Percentiles rank a stretch among this genome's conserved stretches.
phyloP scores from a whole-genome alignment of 179 eudicot species.

The Carnegiea gigantea region DNA sequence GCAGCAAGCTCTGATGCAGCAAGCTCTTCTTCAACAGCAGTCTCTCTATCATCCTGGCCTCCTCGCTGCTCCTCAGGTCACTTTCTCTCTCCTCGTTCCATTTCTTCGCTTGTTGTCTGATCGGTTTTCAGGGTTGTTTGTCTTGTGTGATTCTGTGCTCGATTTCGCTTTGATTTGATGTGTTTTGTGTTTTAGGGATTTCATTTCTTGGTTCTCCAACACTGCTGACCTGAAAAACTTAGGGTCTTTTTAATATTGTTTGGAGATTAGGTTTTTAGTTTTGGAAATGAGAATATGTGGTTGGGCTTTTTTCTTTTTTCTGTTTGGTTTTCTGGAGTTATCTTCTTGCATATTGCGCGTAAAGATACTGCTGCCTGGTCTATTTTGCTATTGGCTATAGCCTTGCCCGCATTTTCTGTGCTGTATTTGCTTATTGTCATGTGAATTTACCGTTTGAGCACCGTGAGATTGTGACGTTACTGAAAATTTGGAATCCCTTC shows the following conservation, averaged over 20 bases:
- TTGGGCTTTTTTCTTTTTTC: neutral
- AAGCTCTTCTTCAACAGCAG: constrained; percentile 80
- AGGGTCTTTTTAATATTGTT: neutral
- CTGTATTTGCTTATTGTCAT: neutral
- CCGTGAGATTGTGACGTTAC: neutral
- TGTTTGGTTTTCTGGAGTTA: neutral
- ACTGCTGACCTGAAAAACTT: neutral
- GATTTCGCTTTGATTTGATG: neutral
- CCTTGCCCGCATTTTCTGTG: neutral
- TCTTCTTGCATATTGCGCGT: neutral
- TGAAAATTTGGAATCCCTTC: neutral
- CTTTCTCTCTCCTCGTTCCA: neutral
- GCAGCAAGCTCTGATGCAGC: constrained; percentile 90
- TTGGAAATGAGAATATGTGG: neutral
- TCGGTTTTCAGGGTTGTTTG: neutral
- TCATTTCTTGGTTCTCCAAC: neutral
- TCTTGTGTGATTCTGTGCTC: neutral
- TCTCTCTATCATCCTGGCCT: constrained; percentile 88
- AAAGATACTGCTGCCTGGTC: neutral
- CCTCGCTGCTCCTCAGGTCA: constrained; percentile 85
- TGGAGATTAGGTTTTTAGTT: neutral
- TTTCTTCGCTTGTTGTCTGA: neutral
- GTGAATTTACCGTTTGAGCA: neutral
- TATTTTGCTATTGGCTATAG: neutral
- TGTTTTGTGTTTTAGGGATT: neutral